Evolutionary conservation across 2,329 filamentous ascomycete genomes (phyloP).

Genomic region (Gaeumannomyces sp.): DNA sequence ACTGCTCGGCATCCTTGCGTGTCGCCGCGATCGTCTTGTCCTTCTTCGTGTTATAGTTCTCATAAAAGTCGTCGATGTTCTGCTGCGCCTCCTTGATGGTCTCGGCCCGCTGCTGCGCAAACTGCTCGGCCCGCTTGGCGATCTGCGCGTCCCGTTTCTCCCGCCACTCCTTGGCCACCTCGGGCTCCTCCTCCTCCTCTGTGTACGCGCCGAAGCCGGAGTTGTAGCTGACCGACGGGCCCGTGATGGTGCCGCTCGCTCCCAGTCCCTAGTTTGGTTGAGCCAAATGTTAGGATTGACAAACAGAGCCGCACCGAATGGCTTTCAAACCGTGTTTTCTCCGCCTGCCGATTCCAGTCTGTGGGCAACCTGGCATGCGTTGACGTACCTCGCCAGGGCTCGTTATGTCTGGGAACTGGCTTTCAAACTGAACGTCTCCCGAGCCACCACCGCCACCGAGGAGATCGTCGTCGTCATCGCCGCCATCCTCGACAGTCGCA

Average conservation of each 20-base stretch:
- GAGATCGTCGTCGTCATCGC: conserved; percentile 63
- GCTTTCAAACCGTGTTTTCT: background rate
- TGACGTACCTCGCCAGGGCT: conserved; percentile 57
- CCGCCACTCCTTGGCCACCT: conserved; percentile 88
- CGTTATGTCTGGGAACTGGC: conserved; percentile 78
- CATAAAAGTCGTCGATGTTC: conserved; percentile 98
- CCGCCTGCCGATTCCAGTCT: background rate
- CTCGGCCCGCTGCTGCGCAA: conserved; percentile 73
- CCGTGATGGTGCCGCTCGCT: conserved; percentile 75
- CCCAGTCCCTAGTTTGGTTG: conserved; percentile 52
- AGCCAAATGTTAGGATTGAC: background rate
- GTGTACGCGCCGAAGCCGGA: conserved; percentile 53
- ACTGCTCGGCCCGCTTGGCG: conserved; percentile 77
- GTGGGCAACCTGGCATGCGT: background rate
- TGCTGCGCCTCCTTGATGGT: conserved; percentile 85
- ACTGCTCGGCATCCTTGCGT: conserved; percentile 86
- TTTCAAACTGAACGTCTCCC: conserved; percentile 62
- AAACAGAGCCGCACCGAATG: too few relatives aligned
- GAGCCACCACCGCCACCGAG: conserved; percentile 54
- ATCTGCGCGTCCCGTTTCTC: conserved; percentile 80
- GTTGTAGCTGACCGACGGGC: conserved; percentile 54
- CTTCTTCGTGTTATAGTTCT: conserved; percentile 98
- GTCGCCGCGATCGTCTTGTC: conserved; percentile 90
- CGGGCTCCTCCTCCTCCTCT: conserved; percentile 73
- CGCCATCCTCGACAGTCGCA: conserved; percentile 65